phyloP scores from a whole-genome alignment of 306 rosid genomes.

The Ormosia emarginata region DNA sequence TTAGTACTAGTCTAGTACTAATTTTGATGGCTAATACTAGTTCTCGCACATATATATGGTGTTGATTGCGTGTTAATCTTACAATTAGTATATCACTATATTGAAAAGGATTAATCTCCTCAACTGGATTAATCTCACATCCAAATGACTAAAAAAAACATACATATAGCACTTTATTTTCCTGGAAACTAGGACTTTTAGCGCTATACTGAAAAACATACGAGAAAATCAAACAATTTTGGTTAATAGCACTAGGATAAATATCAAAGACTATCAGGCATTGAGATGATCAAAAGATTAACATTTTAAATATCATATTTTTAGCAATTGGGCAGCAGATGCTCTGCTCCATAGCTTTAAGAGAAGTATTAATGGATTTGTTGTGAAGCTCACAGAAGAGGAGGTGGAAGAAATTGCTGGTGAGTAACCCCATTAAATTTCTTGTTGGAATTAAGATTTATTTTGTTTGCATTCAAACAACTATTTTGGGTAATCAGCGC shows the following conservation, averaged over 20 bases:
- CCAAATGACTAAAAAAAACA: too few relatives aligned
- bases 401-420: constrained; percentile 1
- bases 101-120: too few relatives aligned
- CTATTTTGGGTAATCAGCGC: background rate
- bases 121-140: too few relatives aligned
- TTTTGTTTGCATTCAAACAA: background rate
- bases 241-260: background rate
- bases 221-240: background rate
- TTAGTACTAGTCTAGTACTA: too few relatives aligned
- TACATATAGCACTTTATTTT: background rate
- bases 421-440: background rate
- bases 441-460: background rate
- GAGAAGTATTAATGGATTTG: constrained; percentile 31
- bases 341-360: constrained; percentile 16
- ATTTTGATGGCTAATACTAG: too few relatives aligned
- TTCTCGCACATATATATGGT: too few relatives aligned
- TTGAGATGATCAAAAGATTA: background rate
- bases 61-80: too few relatives aligned
- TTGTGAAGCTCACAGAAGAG: constrained; percentile 2
- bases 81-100: too few relatives aligned
- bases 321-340: background rate
- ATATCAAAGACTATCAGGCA: too few relatives aligned
- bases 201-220: background rate
- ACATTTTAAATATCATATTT: background rate
- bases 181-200: background rate